A percentile compares a stretch with the other conserved stretches of the same genome.
Conservation (phyloP, 805 yeast genomes). For the Monosporozyma servazzii region DNA sequence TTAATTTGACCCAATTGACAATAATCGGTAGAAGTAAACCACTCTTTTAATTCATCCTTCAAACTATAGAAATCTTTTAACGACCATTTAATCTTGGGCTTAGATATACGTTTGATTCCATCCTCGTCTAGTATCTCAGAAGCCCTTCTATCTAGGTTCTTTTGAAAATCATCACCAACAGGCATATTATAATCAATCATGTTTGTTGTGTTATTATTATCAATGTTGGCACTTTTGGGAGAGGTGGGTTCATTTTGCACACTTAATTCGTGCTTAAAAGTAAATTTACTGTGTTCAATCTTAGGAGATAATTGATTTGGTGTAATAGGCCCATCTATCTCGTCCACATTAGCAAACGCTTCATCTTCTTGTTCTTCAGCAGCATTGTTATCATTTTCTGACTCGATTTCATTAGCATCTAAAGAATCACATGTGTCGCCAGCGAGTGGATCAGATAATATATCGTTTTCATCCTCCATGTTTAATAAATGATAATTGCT, state of each 20-base stretch:
- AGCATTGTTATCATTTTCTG: slow-evolving; percentile 6
- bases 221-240: not conserved
- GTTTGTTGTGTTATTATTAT: slow-evolving; percentile 1
- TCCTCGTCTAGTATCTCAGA: slow-evolving; percentile 16
- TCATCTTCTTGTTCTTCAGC: slow-evolving; percentile 24
- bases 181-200: slow-evolving; percentile 27
- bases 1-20: slow-evolving; percentile 10
- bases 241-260: not conserved
- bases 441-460: not conserved
- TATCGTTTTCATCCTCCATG: not conserved
- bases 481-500: not conserved
- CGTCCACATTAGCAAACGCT: slow-evolving; percentile 30
- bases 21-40: slow-evolving; percentile 35
- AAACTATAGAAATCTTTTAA: slow-evolving; percentile 32
- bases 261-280: not conserved
- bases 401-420: slow-evolving; percentile 5
- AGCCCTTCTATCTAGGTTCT: slow-evolving; percentile 30
- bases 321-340: slow-evolving; percentile 28
- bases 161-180: slow-evolving; percentile 30
- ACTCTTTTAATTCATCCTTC: slow-evolving; percentile 36
- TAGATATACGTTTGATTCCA: slow-evolving; percentile 25
- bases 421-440: slow-evolving; percentile 1
- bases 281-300: not conserved
- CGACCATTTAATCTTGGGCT: slow-evolving; percentile 38
- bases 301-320: slow-evolving; percentile 8